Evolutionary conservation across 2,329 filamentous ascomycete species (phyloP), one percentile per base, ranked within the genome.

Genomic region (Rugonectria rugulosa): DNA sequence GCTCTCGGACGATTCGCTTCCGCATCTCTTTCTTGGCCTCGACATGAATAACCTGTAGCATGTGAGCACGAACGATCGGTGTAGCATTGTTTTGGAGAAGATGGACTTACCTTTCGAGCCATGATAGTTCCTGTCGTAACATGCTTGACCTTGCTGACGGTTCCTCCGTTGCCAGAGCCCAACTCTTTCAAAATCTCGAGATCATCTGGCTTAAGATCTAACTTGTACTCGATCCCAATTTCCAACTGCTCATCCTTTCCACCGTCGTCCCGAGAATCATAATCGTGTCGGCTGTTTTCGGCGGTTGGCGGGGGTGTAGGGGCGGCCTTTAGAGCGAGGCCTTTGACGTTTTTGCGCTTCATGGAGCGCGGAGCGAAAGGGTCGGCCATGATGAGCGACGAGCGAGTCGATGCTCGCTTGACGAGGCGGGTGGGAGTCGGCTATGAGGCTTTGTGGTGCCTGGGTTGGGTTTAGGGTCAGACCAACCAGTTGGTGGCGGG

Each of bases 271-370:
- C 90, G 88, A 61, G 82, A 78, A 62, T 82, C 85, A 63, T 82
- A 80, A 51, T 86, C 81, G 49, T 75, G 77, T 68, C 87, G 86
- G 56, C 84, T 90, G 57, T 86, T 88, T 68, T 92, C 89, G 40
- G 91, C 88, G 24, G 91, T 88, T 49, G 88, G 85, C 50, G 86
- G 79, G 44, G 85, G 80, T 59, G 92, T 91, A 36, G 91, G 88
- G 41, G 89, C 87, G 44, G 91, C 88, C 69, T 87, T 93, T 71
- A 99, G 82, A 64, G 92, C 93, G 45, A 99, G 88, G 31, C 93
- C 94, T 80, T 98, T 98, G 76, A 96, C 90, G 74, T 99, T 99
- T 86, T 98, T 97, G 82, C 94, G 89, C 88, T 97, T 98, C 88
- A 99, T 90, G 59, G 95, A 96, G 76, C 85, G 85, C 76, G 84